Evolutionary conservation across 768 basidiomycete species (phyloP).

Genomic region (Xerocomellus intermedius): DNA sequence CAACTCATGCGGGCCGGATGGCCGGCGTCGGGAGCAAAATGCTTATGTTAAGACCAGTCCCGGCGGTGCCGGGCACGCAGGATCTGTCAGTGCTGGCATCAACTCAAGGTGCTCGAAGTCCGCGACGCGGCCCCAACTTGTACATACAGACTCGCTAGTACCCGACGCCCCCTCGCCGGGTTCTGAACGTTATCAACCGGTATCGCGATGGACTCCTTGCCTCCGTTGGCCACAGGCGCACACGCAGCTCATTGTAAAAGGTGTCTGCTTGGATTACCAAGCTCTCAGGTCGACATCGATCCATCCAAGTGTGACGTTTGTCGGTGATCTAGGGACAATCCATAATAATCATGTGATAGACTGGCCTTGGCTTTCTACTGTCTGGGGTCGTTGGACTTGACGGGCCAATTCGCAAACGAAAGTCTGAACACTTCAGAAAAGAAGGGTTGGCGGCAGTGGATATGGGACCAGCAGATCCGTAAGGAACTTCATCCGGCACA

Average conservation of each 20-base stretch:
- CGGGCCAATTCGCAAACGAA: constrained; percentile 42
- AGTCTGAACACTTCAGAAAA: constrained; percentile 53
- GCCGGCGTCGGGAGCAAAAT: no score
- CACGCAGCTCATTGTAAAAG: constrained; percentile 68
- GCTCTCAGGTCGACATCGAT: constrained; percentile 67
- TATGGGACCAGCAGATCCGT: constrained; percentile 87
- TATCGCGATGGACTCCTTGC: constrained; percentile 14
- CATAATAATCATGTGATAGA: constrained; percentile 40
- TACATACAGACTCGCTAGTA: no score
- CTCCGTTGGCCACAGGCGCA: constrained; percentile 41
- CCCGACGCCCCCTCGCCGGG: no score
- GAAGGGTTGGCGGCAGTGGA: constrained; percentile 74
- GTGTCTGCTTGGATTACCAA: constrained; percentile 70
- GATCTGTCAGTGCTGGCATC: no score
- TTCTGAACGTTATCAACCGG: neutral
- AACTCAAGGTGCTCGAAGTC: no score
- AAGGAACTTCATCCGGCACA: constrained; percentile 7
- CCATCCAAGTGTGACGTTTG: constrained; percentile 56
- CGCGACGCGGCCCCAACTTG: no score
- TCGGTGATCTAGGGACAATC: constrained; percentile 12
- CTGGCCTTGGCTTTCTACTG: constrained; percentile 89
- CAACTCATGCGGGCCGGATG: no score
- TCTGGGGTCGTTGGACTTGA: constrained; percentile 77
- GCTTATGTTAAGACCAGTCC: no score
- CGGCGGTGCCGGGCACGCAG: no score